Conservation (phyloP, 2,329 filamentous ascomycete species). For the Trichoderma semiorbis region DNA sequence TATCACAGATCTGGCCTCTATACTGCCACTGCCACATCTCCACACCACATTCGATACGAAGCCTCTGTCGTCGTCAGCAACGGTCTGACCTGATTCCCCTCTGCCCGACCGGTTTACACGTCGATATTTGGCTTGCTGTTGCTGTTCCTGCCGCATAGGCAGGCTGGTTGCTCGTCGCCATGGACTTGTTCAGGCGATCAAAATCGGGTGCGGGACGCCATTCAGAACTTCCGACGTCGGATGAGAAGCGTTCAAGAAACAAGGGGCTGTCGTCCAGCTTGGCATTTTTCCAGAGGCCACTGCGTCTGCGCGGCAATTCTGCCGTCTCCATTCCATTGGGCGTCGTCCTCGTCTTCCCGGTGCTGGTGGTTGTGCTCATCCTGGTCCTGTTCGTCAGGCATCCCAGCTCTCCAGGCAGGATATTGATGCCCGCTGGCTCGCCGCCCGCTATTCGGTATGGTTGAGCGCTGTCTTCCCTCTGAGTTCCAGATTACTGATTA, state of each 20-base stretch:
- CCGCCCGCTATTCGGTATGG: conserved; percentile 85
- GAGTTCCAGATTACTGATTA: conserved; percentile 19
- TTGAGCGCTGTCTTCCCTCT: background rate
- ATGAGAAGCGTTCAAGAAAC: conserved; percentile 47
- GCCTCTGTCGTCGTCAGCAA: background rate
- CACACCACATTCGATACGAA: conserved; percentile 7
- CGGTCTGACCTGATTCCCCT: background rate
- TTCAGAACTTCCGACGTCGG: conserved; percentile 45
- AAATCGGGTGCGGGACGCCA: conserved; percentile 44
- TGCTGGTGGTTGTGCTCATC: conserved; percentile 87
- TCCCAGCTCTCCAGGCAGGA: conserved; percentile 74
- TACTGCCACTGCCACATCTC: background rate
- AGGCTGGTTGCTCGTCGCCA: conserved; percentile 32
- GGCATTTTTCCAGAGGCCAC: conserved; percentile 79
- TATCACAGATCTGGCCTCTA: conserved; percentile 14
- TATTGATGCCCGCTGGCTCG: conserved; percentile 82
- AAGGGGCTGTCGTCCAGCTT: conserved; percentile 50
- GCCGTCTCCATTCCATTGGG: conserved; percentile 89
- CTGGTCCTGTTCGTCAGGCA: conserved; percentile 85
- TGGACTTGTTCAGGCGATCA: conserved; percentile 59
- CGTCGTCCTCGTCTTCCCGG: conserved; percentile 87
- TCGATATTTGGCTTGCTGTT: background rate
- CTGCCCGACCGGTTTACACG: background rate
- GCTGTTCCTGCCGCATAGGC: conserved; percentile 43
- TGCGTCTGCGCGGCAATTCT: conserved; percentile 88